Evolutionary conservation across 2,329 filamentous ascomycete species (phyloP).

Genomic region (Nemania sp.): DNA sequence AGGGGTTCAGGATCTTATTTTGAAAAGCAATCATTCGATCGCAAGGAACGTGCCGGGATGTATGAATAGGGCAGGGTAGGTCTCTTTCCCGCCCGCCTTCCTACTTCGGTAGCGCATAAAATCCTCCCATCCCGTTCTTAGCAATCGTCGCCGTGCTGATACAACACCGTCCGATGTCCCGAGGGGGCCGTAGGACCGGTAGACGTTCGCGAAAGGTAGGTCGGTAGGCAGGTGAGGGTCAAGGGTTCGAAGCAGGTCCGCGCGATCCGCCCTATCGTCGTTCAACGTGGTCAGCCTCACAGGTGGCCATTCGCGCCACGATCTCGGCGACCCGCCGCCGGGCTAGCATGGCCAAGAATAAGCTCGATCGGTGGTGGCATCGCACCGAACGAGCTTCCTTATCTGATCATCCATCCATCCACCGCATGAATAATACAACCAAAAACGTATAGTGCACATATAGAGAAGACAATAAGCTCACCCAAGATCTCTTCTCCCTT

Average conservation of each 20-base stretch:
- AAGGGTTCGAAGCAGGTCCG: background rate
- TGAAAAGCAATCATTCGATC: too few relatives aligned
- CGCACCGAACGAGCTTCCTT: constrained; percentile 8
- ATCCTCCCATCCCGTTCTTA: constrained; percentile 20
- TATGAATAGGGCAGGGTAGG: constrained; percentile 10
- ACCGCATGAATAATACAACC: background rate
- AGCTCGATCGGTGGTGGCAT: background rate
- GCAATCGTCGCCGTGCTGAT: constrained; percentile 4
- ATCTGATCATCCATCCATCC: background rate
- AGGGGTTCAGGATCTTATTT: too few relatives aligned
- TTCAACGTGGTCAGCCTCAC: constrained; percentile 19
- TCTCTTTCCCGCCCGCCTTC: constrained; percentile 29
- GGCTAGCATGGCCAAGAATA: background rate
- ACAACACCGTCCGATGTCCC: background rate
- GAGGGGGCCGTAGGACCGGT: constrained; percentile 3
- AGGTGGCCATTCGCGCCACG: background rate
- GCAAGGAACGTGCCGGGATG: constrained; percentile 15
- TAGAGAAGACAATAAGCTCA: background rate
- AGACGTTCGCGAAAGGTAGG: background rate
- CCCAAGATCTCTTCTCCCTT: constrained; percentile 6
- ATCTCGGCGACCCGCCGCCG: background rate
- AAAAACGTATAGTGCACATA: background rate
- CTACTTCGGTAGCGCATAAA: constrained; percentile 33
- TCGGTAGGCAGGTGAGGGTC: background rate
- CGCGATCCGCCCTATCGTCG: constrained; percentile 8